Percentiles rank a stretch among this genome's conserved stretches.
Conservation (phyloP, 768 basidiomycete genomes). For the Boletus rubropictus region DNA sequence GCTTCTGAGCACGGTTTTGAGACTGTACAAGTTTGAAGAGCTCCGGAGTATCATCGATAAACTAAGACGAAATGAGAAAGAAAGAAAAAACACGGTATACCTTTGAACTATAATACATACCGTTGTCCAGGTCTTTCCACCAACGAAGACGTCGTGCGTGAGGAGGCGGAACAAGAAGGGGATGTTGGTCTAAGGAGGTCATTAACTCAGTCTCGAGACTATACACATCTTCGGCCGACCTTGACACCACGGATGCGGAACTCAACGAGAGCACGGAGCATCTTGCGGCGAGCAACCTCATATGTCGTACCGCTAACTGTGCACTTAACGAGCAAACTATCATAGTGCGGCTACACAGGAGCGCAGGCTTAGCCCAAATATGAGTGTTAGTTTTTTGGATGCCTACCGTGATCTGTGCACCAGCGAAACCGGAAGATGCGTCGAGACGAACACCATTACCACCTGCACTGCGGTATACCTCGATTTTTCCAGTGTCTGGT, state of each 20-base stretch:
- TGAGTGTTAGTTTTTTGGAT: neutral
- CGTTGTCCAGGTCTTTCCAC: slow-evolving; percentile 98
- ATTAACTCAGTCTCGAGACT: neutral
- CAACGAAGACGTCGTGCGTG: slow-evolving; percentile 94
- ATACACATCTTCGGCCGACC: slow-evolving; percentile 33
- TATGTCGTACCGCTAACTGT: slow-evolving; percentile 95
- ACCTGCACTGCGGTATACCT: slow-evolving; percentile 97
- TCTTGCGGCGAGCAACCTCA: slow-evolving; percentile 97
- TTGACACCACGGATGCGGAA: slow-evolving; percentile 99
- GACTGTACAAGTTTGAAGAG: slow-evolving; percentile 97
- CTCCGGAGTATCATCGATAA: slow-evolving; percentile 99
- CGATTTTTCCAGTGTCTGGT: slow-evolving; percentile 98
- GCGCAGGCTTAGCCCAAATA: slow-evolving; percentile 2
- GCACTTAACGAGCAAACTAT: slow-evolving; percentile 95
- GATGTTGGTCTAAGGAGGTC: slow-evolving; percentile 76
- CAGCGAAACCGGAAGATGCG: slow-evolving; percentile 95
- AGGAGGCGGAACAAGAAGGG: slow-evolving; percentile 98
- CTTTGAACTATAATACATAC: slow-evolving; percentile 33
- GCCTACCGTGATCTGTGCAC: slow-evolving; percentile 93
- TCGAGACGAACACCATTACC: slow-evolving; percentile 98
- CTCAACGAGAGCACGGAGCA: slow-evolving; percentile 98
- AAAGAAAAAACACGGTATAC: slow-evolving; percentile 1
- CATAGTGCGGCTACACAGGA: slow-evolving; percentile 80
- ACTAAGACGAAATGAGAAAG: slow-evolving; percentile 41
- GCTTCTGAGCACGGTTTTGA: slow-evolving; percentile 97